phyloP scores from a whole-genome alignment of 192 early-diverging fungal genomes.

The Phlyctochytrium planicorne region DNA sequence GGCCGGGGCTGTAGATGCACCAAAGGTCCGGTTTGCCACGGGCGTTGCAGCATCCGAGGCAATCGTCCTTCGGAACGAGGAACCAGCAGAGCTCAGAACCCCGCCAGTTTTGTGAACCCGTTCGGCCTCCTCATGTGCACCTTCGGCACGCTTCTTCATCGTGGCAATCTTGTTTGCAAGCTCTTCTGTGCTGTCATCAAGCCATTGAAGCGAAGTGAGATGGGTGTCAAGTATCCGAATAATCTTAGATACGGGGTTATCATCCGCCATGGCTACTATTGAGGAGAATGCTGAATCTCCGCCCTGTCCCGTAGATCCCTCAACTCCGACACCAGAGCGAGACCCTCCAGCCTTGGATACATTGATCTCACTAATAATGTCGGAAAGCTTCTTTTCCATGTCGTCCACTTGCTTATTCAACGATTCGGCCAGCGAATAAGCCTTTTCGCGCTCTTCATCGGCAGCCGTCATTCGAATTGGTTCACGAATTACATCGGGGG shows the following conservation, averaged over 20 bases:
- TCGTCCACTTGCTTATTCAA: constrained; percentile 87
- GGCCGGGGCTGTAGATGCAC: not conserved
- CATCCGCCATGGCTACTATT: constrained; percentile 7
- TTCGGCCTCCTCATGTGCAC: constrained; percentile 30
- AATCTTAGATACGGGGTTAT: constrained; percentile 70
- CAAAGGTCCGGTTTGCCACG: not conserved
- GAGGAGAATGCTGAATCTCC: constrained; percentile 5
- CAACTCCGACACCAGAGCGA: constrained; percentile 18
- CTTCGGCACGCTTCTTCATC: constrained; percentile 36
- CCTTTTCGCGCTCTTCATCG: constrained; percentile 82
- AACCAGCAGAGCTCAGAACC: no score
- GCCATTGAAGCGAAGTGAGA: constrained; percentile 90
- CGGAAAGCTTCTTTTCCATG: constrained; percentile 72
- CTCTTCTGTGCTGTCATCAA: constrained; percentile 66
- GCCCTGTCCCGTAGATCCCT: constrained; percentile 4
- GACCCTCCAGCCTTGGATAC: constrained; percentile 37
- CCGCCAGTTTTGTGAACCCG: constrained; percentile 26
- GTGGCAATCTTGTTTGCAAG: constrained; percentile 60
- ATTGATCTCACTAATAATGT: constrained; percentile 89
- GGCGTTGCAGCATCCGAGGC: not conserved
- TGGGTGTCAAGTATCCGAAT: constrained; percentile 89
- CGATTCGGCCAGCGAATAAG: constrained; percentile 83
- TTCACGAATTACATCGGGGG: not conserved
- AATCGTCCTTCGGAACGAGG: not conserved
- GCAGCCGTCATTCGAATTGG: constrained; percentile 52